Evolutionary conservation across 495 filamentous ascomycete species (phyloP), one percentile per base, ranked within the genome.

Genomic region (Xylaria palmicola): DNA sequence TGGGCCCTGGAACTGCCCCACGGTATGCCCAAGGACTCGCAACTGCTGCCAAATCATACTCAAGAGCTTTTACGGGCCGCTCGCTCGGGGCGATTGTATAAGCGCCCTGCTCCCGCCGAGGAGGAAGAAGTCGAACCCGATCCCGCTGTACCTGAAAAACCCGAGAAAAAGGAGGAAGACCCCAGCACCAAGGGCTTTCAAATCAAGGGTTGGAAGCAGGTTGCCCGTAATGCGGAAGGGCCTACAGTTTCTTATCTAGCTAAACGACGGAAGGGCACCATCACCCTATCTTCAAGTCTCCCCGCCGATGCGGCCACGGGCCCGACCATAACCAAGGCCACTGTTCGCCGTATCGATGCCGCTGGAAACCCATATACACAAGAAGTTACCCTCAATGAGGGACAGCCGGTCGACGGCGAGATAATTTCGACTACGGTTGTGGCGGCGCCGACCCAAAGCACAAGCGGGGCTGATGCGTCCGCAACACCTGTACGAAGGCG

Each of bases 31-130:
- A 88, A 90, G 66, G 95, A 98, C 70, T 89, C 86, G 40, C 86
- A 92, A 64, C 78, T 97, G 15, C 79, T 97, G 9, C 84, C 88
- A 0, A 84, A 86, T 4, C 87, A 89, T 74, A 92, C 86, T 37
- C 89, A 93, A 69, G 90, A 88, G 45, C 82, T 98, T n/a, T 81
- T 98, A 0, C 86, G 91, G 32, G 88, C 90, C 22, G 90, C 91
- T 39, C 85, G 93, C 36, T 86, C 89, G 7, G 89, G 88, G 1
- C 83, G 82, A 19, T 77, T 89, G n/a, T 88, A 88, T 59, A 88
- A 86, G 62, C 77, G 79, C 2, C 77, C 81, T 8, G 66, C 74
- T 2, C 79, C 81, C 6, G 54, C 62, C n/a, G 82, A 84, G 27
- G 81, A 83, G 48, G 81, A 85, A 36, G 76, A 80, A n/a, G 75